phyloP scores from a whole-genome alignment of 306 rosid species.

The Arachis hypogaea region DNA sequence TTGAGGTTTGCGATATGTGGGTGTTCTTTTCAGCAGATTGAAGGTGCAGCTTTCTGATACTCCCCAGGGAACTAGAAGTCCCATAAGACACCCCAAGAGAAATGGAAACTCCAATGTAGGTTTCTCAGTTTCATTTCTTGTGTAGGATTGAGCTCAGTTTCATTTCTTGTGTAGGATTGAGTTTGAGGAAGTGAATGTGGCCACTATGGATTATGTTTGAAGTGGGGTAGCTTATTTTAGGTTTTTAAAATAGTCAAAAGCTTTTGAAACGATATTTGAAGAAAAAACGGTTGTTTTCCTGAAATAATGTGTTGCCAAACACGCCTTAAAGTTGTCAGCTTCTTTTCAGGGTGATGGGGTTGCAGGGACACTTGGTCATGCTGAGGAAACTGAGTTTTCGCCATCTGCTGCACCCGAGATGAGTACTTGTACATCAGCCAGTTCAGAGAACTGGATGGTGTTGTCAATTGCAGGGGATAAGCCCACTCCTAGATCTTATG shows the following conservation, averaged over 20 bases:
- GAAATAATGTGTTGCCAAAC: neutral
- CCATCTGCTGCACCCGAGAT: conserved; percentile 62
- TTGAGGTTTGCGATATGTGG: conserved; percentile 25
- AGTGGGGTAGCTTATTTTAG: neutral
- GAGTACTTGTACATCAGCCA: conserved; percentile 55
- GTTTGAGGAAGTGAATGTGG: conserved; percentile 14
- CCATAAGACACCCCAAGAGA: conserved; percentile 69
- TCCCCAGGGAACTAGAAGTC: conserved; percentile 82
- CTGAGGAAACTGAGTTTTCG: conserved; percentile 60
- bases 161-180: conserved; percentile 33
- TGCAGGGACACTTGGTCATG: conserved; percentile 48
- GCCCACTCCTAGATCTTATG: conserved; percentile 55
- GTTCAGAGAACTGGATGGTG: conserved; percentile 85
- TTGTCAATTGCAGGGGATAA: conserved; percentile 53
- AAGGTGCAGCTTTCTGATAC: conserved; percentile 84
- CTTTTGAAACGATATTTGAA: neutral
- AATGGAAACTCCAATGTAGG: conserved; percentile 67
- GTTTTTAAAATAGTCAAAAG: neutral
- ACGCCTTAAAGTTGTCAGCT: conserved; percentile 3
- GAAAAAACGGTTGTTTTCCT: neutral
- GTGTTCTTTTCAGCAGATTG: conserved; percentile 58
- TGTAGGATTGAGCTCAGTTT: conserved; percentile 27
- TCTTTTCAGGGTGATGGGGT: conserved; percentile 62
- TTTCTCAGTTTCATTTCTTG: conserved; percentile 23
- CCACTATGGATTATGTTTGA: neutral